These are phyloP conservation scores for Amesomyces nigricolor DNA, from an alignment of 2,329 filamentous ascomycete species.

Conservation along the genomic window DNA sequence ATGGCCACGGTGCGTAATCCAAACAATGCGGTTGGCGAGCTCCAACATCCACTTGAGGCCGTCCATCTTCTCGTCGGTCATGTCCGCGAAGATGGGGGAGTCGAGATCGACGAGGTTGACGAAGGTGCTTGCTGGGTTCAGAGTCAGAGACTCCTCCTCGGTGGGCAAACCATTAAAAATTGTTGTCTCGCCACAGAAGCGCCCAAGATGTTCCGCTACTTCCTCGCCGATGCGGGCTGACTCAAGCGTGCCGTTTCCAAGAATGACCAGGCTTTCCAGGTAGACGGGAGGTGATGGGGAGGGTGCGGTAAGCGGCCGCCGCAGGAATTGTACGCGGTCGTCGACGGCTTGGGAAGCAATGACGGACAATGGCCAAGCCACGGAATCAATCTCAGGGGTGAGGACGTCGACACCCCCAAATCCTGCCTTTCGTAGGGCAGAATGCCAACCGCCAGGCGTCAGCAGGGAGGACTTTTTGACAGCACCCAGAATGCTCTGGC, in stretches of 20 bases:
- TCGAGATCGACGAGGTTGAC: conserved; percentile 12
- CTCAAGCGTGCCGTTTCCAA: no score
- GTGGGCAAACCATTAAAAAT: no score
- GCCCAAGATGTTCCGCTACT: no score
- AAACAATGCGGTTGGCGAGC: conserved; percentile 5
- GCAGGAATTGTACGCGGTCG: conserved; percentile 20
- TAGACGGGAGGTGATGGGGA: no score
- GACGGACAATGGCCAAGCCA: conserved; percentile 10
- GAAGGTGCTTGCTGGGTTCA: not conserved
- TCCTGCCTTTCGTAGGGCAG: conserved; percentile 5
- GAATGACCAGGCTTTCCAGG: no score
- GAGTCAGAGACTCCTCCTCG: not conserved
- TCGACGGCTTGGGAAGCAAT: conserved; percentile 27
- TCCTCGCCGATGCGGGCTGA: no score
- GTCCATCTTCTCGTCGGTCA: not conserved
- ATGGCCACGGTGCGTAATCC: conserved; percentile 14
- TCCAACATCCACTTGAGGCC: conserved; percentile 9
- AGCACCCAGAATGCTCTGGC: no score
- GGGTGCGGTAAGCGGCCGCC: conserved; percentile 18
- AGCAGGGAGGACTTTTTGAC: no score
- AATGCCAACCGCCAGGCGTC: no score
- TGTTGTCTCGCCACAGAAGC: no score
- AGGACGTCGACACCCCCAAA: conserved; percentile 26
- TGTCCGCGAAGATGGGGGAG: not conserved
- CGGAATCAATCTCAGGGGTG: conserved; percentile 9